Conservation (phyloP, 1,284 basidiomycete genomes). For the Farysia itapuensis region DNA sequence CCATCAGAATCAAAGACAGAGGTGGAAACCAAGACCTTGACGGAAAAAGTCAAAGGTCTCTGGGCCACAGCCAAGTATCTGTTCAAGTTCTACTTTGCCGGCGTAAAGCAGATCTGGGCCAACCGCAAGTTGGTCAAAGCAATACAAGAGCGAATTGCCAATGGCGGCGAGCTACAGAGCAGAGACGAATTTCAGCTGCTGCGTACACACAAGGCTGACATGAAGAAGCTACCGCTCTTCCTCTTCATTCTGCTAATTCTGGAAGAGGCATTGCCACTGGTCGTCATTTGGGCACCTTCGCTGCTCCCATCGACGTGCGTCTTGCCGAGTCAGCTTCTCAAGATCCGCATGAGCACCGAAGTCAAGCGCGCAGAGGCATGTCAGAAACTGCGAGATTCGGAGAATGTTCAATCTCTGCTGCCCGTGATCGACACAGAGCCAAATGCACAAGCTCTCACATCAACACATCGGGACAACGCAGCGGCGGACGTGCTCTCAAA, state of each 20-base stretch:
- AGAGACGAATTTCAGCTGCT: slow-evolving; percentile 47
- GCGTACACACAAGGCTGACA: slow-evolving; percentile 44
- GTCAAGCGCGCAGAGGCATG: slow-evolving; percentile 38
- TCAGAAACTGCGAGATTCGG: slow-evolving; percentile 9
- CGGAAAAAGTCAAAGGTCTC: slow-evolving; percentile 28
- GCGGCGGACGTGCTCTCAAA: slow-evolving; percentile 6
- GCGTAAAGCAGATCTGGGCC: slow-evolving; percentile 58
- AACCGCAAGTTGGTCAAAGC: slow-evolving; percentile 37
- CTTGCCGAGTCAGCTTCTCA: slow-evolving; percentile 73
- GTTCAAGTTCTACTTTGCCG: slow-evolving; percentile 56
- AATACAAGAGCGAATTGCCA: slow-evolving; percentile 22
- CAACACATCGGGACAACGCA: slow-evolving; percentile 1
- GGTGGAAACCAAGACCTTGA: slow-evolving; percentile 12
- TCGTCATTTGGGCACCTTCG: slow-evolving; percentile 80
- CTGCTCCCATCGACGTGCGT: slow-evolving; percentile 84
- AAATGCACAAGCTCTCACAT: neutral
- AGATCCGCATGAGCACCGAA: slow-evolving; percentile 51
- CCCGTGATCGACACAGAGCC: slow-evolving; percentile 5
- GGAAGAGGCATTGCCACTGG: slow-evolving; percentile 79
- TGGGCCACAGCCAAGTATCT: slow-evolving; percentile 54
- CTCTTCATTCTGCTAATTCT: slow-evolving; percentile 72
- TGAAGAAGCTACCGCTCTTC: slow-evolving; percentile 75
- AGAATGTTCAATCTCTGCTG: slow-evolving; percentile 18
- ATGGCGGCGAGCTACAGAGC: slow-evolving; percentile 18
- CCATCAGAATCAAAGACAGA: neutral